phyloP scores from a whole-genome alignment of 2,329 filamentous ascomycete species.

The Monilinia vaccinii-corymbosi region DNA sequence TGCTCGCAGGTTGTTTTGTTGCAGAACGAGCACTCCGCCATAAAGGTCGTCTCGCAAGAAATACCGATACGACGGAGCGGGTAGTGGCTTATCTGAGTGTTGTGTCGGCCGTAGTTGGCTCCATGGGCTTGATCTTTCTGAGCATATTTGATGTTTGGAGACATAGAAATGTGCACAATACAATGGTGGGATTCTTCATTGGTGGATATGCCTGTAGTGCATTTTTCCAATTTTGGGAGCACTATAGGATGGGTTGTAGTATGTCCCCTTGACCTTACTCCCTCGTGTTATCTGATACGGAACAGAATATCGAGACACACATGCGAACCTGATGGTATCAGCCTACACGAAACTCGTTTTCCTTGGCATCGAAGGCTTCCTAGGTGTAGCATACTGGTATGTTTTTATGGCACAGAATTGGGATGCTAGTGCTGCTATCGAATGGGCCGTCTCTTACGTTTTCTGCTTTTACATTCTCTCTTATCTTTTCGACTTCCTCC shows the following conservation, averaged over 20 bases:
- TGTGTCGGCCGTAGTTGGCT: conserved; percentile 62
- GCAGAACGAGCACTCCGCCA: conserved; percentile 82
- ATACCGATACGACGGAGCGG: conserved; percentile 55
- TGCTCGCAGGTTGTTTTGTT: conserved; percentile 72
- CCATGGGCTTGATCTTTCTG: conserved; percentile 70
- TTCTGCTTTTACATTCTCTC: conserved; percentile 82
- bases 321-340: conserved; percentile 42
- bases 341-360: conserved; percentile 64
- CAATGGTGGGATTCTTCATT: conserved; percentile 77
- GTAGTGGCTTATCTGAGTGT: conserved; percentile 53
- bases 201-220: conserved; percentile 75
- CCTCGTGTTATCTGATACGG: background rate
- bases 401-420: conserved; percentile 54
- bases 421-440: conserved; percentile 66
- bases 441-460: conserved; percentile 69
- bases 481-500: conserved; percentile 78
- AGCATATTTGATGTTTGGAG: conserved; percentile 76
- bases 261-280: conserved; percentile 23
- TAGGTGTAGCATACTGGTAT: conserved; percentile 72
- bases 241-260: conserved; percentile 73
- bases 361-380: conserved; percentile 75
- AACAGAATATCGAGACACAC: conserved; percentile 1
- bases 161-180: conserved; percentile 59
- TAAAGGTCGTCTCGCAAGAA: conserved; percentile 66
- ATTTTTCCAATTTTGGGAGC: conserved; percentile 81